Percentiles rank a stretch among this genome's conserved stretches.
These are phyloP conservation scores for Aspergillus intermedius DNA, from an alignment of 2,329 filamentous ascomycete genomes.

Conservation along the genomic window DNA sequence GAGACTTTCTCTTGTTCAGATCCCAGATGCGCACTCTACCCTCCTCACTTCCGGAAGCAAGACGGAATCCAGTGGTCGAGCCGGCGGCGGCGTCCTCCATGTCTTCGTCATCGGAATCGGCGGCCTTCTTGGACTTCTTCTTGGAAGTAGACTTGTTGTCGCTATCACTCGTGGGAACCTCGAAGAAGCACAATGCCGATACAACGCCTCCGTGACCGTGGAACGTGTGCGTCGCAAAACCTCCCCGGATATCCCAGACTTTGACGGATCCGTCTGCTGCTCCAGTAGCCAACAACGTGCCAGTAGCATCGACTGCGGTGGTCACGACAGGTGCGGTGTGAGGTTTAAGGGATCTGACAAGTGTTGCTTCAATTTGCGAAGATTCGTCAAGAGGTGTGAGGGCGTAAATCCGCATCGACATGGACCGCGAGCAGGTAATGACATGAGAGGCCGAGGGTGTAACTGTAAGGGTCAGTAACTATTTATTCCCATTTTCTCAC, in stretches of 20 bases:
- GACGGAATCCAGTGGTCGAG: slow-evolving; percentile 58
- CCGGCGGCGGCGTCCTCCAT: slow-evolving; percentile 38
- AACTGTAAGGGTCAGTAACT: slow-evolving; percentile 45
- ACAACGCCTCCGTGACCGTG: slow-evolving; percentile 87
- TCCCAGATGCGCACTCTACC: slow-evolving; percentile 91
- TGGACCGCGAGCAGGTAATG: slow-evolving; percentile 85
- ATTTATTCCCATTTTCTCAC: not conserved
- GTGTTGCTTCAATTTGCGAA: slow-evolving; percentile 57
- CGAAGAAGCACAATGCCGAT: slow-evolving; percentile 87
- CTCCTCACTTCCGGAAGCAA: slow-evolving; percentile 90
- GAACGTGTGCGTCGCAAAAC: slow-evolving; percentile 91
- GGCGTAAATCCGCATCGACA: slow-evolving; percentile 87
- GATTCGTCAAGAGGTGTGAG: slow-evolving; percentile 55
- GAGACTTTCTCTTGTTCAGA: slow-evolving; percentile 70
- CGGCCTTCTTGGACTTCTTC: slow-evolving; percentile 39
- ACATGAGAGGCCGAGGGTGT: slow-evolving; percentile 84
- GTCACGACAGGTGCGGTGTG: slow-evolving; percentile 86
- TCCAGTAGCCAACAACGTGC: slow-evolving; percentile 85
- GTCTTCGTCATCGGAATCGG: slow-evolving; percentile 32
- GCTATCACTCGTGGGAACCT: slow-evolving; percentile 49
- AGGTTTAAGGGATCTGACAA: slow-evolving; percentile 77
- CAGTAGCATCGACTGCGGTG: slow-evolving; percentile 74
- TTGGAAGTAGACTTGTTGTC: slow-evolving; percentile 34
- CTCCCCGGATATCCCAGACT: slow-evolving; percentile 88
- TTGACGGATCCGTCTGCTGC: slow-evolving; percentile 91